Conservation (phyloP, 2,329 filamentous ascomycete genomes). For the Aspergillus pseudoterreus region DNA sequence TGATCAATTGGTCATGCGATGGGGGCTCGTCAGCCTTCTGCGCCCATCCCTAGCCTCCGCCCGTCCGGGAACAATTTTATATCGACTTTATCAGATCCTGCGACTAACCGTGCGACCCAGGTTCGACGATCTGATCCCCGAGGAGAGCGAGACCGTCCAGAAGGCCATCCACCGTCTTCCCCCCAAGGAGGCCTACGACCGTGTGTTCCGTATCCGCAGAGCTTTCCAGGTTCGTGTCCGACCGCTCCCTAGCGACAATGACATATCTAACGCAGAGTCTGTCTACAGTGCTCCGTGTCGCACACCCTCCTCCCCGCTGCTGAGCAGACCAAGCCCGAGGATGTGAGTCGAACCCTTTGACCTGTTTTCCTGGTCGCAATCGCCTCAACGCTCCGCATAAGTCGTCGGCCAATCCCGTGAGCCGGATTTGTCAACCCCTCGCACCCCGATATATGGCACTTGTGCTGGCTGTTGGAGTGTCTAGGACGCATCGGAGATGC, state of each 20-base stretch:
- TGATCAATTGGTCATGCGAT: not conserved
- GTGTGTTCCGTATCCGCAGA: conserved; percentile 93
- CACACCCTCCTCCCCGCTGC: conserved; percentile 62
- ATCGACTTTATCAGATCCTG: conserved; percentile 3
- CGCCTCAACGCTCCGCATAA: conserved; percentile 23
- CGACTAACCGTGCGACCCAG: conserved; percentile 46
- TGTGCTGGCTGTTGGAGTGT: not conserved
- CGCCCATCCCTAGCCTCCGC: conserved; percentile 7
- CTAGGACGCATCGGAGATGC: not conserved
- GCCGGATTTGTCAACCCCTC: conserved; percentile 32
- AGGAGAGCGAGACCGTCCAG: conserved; percentile 85
- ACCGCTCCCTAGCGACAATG: conserved; percentile 4
- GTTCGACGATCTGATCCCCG: conserved; percentile 89
- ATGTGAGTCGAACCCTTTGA: conserved; percentile 47
- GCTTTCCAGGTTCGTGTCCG: conserved; percentile 72
- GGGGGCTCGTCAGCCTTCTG: not conserved
- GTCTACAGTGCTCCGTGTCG: conserved; percentile 58
- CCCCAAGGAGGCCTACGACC: conserved; percentile 89
- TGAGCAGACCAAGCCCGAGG: conserved; percentile 65
- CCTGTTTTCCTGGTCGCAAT: conserved; percentile 10
- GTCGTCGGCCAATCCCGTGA: conserved; percentile 32
- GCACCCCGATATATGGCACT: conserved; percentile 4
- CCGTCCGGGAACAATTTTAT: conserved; percentile 8
- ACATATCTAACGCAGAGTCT: conserved; percentile 18
- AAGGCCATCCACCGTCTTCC: conserved; percentile 86